Evolutionary conservation across 768 basidiomycete genomes (phyloP), one percentile per base, ranked within the genome.

Genomic region (Mycena indigotica): DNA sequence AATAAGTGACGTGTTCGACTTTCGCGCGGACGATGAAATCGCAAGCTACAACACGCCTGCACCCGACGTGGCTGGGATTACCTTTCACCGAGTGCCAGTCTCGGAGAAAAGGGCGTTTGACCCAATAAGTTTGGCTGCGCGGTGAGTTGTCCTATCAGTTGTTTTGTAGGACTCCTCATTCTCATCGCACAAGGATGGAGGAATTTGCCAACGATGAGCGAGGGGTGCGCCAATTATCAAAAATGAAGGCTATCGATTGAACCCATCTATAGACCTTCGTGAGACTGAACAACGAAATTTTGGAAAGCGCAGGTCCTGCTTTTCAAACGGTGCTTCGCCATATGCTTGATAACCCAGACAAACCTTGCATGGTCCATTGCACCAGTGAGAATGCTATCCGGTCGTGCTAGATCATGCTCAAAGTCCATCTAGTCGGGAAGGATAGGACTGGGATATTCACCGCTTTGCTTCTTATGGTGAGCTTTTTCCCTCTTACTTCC

Each of bases 361-460:
- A 75, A 29, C 73, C 74, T 8, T 75, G 72, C 59, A 61, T 80
- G 23, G 64, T 79, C 16, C 77, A 79, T 58, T 80, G 78, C 64
- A 79, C 78, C 29, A 75, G 78, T 77, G 41, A 40, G 66, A 52
- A 29, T 21, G 32, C 15, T 10, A 25, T 24, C 16, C 40, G 12
- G 13, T 28, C n/a, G n/a, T n/a, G n/a, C n/a, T n/a, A n/a, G n/a
- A n/a, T n/a, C n/a, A n/a, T n/a, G n/a, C n/a, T n/a, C n/a, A n/a
- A n/a, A n/a, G n/a, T n/a, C n/a, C 13, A 6, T 48, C 32, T 52
- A 79, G 76, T 70, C 21, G 80, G 79, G 3, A 79, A 80, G 58
- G 77, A 80, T 65, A 62, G 79, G 28, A 78, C 77, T 4, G 78
- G 76, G 3, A 52, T 77, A 12, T 70, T 76, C 54, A 67, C 70